Evolutionary conservation across 352 stramenopile genomes (phyloP), one percentile per base, ranked within the genome.

Genomic region (Phytophthora parvispora): DNA sequence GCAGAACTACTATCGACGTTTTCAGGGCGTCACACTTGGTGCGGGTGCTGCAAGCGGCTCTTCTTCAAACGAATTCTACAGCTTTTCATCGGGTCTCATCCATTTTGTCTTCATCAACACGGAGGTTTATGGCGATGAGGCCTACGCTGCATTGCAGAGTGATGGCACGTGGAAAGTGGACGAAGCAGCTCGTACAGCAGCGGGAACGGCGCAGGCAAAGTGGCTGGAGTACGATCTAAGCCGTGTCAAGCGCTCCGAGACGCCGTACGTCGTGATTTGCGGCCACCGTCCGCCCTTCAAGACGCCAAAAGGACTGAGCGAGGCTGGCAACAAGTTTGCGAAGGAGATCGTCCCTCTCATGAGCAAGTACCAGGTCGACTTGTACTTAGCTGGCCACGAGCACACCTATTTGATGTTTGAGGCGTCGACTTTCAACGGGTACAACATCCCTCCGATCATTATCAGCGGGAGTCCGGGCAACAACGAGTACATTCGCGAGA

Each of bases 91-190:
- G 2, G 83, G 84, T 0, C 65, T 80, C 15, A 67, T 93, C 13
- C 87, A 95, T 50, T 95, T 95, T 55, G 84, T 84, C 10, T 83
- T 95, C 51, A 81, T 95, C 69, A 90, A 93, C 72, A 92, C 87
- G 1, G 87, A 95, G 61, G 63, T 93, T 5, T 94, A 94, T 60
- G 84, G 87, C 4, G 77, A 92, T 48, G 84, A 93, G 34, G 71
- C 83, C 3, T 94, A 77, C 48, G 69, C 80, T 25, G 59, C 74
- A 2, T 69, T 78, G 20, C 77, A 87, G 31, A 54, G 47, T 8
- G 82, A 92, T 54, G 80, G 84, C 22, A 85, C 72, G 27, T 94
- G 84, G 85, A 80, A 75, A 27, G 54, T 74, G 1, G 74, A 89
- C 43, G 80, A 93, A 47, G 53, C 48, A 25, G 83, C 81, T 7